Conservation (phyloP, 768 basidiomycete species). For the Leccinum pellstonianum region DNA sequence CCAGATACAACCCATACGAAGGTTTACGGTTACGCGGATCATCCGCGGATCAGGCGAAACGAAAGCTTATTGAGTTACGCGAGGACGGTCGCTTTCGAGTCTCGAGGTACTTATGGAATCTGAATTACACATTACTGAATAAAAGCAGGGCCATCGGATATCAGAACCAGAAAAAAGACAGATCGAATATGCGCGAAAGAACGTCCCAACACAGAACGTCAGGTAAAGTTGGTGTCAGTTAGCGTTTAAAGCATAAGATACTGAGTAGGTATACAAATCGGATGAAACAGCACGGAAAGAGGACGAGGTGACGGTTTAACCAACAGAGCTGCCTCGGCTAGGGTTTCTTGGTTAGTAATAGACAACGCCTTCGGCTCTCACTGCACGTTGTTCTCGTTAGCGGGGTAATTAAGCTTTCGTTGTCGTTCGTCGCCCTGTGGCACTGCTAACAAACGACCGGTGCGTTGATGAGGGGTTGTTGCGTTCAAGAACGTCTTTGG, state of each 20-base stretch:
- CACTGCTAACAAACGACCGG: conserved; percentile 13
- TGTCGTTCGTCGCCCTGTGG: conserved; percentile 27
- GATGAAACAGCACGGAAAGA: conserved; percentile 20
- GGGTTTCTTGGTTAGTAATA: neutral
- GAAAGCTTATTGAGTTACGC: conserved; percentile 15
- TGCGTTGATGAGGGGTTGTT: conserved; percentile 17
- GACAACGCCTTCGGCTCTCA: neutral
- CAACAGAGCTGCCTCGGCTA: neutral
- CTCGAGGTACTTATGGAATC: conserved; percentile 1
- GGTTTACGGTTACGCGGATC: conserved; percentile 27
- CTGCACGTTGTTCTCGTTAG: conserved; percentile 9
- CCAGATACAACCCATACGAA: conserved; percentile 4
- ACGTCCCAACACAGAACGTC: conserved; percentile 8
- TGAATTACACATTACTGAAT: conserved; percentile 13
- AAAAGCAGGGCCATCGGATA: conserved; percentile 4
- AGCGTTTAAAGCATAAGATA: conserved; percentile 34
- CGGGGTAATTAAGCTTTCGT: conserved; percentile 20
- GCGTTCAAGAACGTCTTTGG: conserved; percentile 31
- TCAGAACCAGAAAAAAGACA: conserved; percentile 3
- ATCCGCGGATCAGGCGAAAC: conserved; percentile 23
- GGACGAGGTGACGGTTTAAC: conserved; percentile 10
- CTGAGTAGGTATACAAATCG: conserved; percentile 27
- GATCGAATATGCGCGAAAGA: conserved; percentile 5
- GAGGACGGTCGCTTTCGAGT: conserved; percentile 4
- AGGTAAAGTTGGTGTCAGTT: conserved; percentile 24